A percentile compares a stretch with the other conserved stretches of the same genome.
Conservation (phyloP, 129 eudicot species). For the Helianthus annuus region DNA sequence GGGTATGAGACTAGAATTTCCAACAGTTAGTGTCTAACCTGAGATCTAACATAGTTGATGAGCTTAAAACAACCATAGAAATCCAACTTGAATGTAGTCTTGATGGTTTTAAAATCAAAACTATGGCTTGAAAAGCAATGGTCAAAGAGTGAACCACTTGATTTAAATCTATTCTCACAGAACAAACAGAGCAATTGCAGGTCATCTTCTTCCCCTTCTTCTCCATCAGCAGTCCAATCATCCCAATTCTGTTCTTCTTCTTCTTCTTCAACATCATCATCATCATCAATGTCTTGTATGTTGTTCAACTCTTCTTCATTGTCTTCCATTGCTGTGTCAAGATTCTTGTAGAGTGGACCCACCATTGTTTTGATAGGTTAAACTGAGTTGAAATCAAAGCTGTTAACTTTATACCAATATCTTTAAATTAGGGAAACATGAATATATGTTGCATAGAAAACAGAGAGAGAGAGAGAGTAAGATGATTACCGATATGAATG, state of each 20-base stretch:
- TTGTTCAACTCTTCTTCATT: conserved; percentile 27
- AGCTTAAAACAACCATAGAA: conserved; percentile 79
- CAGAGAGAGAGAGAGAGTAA: too few species aligned
- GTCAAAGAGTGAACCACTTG: conserved; percentile 47
- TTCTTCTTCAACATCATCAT: conserved; percentile 36
- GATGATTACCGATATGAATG: too few species aligned
- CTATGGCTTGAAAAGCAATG: conserved; percentile 56
- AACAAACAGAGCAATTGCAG: conserved; percentile 64
- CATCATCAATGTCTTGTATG: conserved; percentile 36
- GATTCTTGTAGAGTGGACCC: conserved; percentile 33
- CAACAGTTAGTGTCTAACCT: conserved; percentile 38
- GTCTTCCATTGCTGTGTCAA: conserved; percentile 20
- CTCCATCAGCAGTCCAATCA: conserved; percentile 71
- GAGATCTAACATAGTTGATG: conserved; percentile 74
- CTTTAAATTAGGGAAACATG: neutral
- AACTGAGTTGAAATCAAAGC: neutral
- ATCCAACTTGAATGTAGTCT: conserved; percentile 51
- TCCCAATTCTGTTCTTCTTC: conserved; percentile 73
- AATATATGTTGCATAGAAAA: neutral
- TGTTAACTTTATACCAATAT: neutral
- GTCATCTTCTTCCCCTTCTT: conserved; percentile 46
- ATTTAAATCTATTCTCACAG: conserved; percentile 57
- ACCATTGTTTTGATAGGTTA: conserved; percentile 31
- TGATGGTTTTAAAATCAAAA: conserved; percentile 58
- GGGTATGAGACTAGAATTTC: too few species aligned